A percentile compares a stretch with the other conserved stretches of the same genome.
These are phyloP conservation scores for Fusarium hainanense DNA, from an alignment of 2,329 filamentous ascomycete species.

Conservation along the genomic window DNA sequence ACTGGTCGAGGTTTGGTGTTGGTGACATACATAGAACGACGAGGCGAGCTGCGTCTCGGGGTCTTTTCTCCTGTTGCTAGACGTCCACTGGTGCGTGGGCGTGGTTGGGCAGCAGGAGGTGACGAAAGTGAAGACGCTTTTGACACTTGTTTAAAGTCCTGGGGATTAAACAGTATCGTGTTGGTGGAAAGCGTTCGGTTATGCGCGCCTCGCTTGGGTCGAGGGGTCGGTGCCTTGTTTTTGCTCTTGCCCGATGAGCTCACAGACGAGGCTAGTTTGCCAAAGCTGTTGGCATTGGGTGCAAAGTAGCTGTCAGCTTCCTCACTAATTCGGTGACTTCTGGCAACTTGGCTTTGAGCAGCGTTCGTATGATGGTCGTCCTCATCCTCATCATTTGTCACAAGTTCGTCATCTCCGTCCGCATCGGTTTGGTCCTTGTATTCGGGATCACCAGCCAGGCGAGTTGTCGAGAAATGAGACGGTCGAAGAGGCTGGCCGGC, in stretches of 20 bases:
- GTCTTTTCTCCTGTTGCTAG: slow-evolving; percentile 50
- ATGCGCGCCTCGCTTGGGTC: slow-evolving; percentile 63
- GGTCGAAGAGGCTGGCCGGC: slow-evolving; percentile 53
- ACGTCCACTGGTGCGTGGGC: slow-evolving; percentile 54
- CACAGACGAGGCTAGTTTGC: slow-evolving; percentile 51
- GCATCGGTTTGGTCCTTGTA: slow-evolving; percentile 78
- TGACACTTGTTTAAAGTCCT: slow-evolving; percentile 54
- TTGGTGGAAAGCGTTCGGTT: slow-evolving; percentile 80
- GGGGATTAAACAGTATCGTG: slow-evolving; percentile 86
- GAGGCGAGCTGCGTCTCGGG: slow-evolving; percentile 60
- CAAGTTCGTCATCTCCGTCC: slow-evolving; percentile 90
- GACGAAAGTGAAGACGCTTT: slow-evolving; percentile 60
- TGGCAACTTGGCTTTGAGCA: slow-evolving; percentile 48
- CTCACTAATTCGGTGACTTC: slow-evolving; percentile 46
- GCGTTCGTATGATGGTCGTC: slow-evolving; percentile 63
- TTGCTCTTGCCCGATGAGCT: slow-evolving; percentile 49
- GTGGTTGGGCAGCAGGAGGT: slow-evolving; percentile 46
- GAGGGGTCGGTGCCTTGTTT: slow-evolving; percentile 48
- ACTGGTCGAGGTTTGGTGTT: slow-evolving; percentile 68
- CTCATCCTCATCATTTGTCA: slow-evolving; percentile 81
- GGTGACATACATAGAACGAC: slow-evolving; percentile 56
- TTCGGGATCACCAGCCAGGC: slow-evolving; percentile 49
- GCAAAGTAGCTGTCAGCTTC: slow-evolving; percentile 65
- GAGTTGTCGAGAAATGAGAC: slow-evolving; percentile 53
- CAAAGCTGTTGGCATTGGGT: slow-evolving; percentile 58